Conservation (phyloP, 2,329 filamentous ascomycete species). For the Colletotrichum noveboracense region DNA sequence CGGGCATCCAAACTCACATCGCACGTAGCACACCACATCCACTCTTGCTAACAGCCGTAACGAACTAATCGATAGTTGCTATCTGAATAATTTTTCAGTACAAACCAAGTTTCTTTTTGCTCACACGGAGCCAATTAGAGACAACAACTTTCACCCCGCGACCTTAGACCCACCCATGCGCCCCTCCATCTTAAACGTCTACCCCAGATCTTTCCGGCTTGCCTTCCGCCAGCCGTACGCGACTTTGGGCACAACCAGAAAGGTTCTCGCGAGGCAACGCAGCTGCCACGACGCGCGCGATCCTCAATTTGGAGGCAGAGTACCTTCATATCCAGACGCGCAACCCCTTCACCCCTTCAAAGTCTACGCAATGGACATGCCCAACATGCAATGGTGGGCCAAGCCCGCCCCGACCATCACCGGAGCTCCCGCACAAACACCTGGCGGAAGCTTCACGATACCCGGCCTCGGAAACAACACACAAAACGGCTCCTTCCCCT, state of each 20-base stretch:
- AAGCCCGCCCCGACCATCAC: constrained; percentile 1
- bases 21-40: background rate
- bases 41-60: background rate
- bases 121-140: background rate
- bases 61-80: background rate
- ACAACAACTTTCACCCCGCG: background rate
- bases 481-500: background rate
- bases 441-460: constrained; percentile 7
- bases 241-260: background rate
- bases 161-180: background rate
- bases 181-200: constrained; percentile 1
- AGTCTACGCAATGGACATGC: background rate
- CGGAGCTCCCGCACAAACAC: background rate
- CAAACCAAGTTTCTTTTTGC: background rate
- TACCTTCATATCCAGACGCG: background rate
- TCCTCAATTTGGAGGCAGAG: background rate
- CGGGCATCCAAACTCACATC: background rate
- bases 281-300: background rate
- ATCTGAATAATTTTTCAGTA: background rate
- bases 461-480: constrained; percentile 15
- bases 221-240: background rate
- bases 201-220: background rate
- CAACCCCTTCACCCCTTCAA: background rate
- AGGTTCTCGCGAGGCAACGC: background rate
- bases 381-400: constrained; percentile 19